Base-by-base conservation (phyloP, 768 basidiomycete species). In the Gelatoporia subvermispora region DNA sequence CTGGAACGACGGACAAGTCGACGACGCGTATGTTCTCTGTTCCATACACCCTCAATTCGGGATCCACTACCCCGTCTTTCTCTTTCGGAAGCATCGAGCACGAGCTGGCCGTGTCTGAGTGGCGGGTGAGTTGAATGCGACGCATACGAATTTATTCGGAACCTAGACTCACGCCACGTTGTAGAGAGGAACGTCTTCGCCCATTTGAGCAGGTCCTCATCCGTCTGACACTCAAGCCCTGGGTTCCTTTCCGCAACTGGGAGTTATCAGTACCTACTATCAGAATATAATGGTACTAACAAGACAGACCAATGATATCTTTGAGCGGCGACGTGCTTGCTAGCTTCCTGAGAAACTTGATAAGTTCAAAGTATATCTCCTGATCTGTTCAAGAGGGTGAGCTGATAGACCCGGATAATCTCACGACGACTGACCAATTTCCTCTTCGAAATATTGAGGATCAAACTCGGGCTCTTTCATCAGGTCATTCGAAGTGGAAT, bases 11-110 rank as follows among this genome's bases (percentile, higher is more conserved):
- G 3, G 77, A 78, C n/a, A 80, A 45, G 55, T 80, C 78, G 9
- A 69, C 76, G 4, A 82, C 70, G 7, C 81, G 72, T n/a, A 82
- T 46, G 51, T 81, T 81, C 40, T 59, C 68, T 2, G 80, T 80
- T 1, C 78, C 80, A 52, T 82, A 81, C 0, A 82, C 79, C 65
- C 74, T 76, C 4, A 78, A 60, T 15, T 66, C 43, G 17, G 69
- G 60, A 47, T 79, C 72, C 2, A 82, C 79, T 4, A 82, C 79
- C 21, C 79, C 79, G 16, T 65, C 64, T 42, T 73, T 72, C 22
- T 74, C 72, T 13, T 62, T 62, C 4, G 79, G 78, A 35, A 82
- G 67, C 79, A 81, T 81, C 1, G 78, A 77, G 44, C 69, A 71
- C 1, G 77, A 69, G 4, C 74, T 72, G 21, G 71, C 58, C 11